Conservation (phyloP, 139 green algal genomes). For the Gonium pectorale region DNA sequence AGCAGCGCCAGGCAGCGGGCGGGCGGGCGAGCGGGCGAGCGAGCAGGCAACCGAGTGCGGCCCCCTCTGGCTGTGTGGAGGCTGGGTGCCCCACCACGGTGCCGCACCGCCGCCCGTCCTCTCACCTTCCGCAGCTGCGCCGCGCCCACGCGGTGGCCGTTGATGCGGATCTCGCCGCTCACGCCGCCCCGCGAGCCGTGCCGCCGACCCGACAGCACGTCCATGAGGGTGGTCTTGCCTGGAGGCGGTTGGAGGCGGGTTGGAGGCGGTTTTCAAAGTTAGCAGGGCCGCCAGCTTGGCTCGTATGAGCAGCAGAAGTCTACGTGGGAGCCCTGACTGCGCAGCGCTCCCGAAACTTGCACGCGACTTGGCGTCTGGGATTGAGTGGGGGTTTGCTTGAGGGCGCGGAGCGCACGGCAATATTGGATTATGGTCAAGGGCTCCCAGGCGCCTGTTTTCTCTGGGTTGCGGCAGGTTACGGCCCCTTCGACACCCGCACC, state of each 20-base stretch:
- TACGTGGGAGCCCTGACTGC: too few relatives aligned
- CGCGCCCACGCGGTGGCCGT: constrained; percentile 48
- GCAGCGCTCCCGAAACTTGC: too few relatives aligned
- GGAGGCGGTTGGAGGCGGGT: neutral
- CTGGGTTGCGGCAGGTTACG: too few relatives aligned
- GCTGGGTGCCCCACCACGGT: neutral
- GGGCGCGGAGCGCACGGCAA: too few relatives aligned
- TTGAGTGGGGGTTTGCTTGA: too few relatives aligned
- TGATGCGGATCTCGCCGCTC: constrained; percentile 58
- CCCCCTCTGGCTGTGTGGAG: neutral
- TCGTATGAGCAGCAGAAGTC: too few relatives aligned
- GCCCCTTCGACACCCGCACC: too few relatives aligned
- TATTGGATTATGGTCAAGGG: too few relatives aligned
- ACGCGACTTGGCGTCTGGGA: too few relatives aligned
- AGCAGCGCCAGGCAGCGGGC: neutral
- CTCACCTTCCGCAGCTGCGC: constrained; percentile 25
- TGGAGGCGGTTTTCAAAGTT: too few relatives aligned
- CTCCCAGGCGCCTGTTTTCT: too few relatives aligned
- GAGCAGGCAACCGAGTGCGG: neutral
- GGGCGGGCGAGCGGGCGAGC: neutral
- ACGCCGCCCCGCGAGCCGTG: constrained; percentile 13
- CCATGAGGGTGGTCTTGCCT: constrained; percentile 82
- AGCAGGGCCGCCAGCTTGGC: too few relatives aligned
- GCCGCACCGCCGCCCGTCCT: neutral
- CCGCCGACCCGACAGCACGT: constrained; percentile 74